Evolutionary conservation across 257 asterid genomes (phyloP), one percentile per base, ranked within the genome.

Genomic region (Scutellaria galericulata): DNA sequence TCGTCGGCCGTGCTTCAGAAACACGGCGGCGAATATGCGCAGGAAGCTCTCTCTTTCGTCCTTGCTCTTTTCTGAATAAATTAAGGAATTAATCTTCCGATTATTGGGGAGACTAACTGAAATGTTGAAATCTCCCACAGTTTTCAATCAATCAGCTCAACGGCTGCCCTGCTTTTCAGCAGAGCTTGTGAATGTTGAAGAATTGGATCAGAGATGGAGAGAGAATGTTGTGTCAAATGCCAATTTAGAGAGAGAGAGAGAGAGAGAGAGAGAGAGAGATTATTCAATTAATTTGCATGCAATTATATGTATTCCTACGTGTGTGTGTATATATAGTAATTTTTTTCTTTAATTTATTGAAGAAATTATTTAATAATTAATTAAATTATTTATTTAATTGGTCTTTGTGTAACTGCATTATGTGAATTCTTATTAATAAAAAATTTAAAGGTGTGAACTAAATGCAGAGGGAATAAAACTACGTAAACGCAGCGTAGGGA

Each of bases 131-230:
- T 40, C 41, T 51, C 42, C 18, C 18, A n/a, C 18, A 18, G 13
- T 10, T 64, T 48, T 14, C 62, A 45, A 68, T n/a, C 22, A 42
- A 52, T 5, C 12, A 27, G 15, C 45, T 73, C 58, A 22, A 67
- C 51, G 86, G 83, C 59, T 72, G 20, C 62, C 78, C 82, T 69
- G 39, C 3, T 48, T 40, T 83, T 80, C 66, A 74, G 81, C 59
- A 74, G 22, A 7, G 59, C 67, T 45, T 64, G 35, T 10, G 1
- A 50, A 57, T 63, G 35, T 63, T 18, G 39, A 48, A 52, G 27
- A n/a, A 18, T 31, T 44, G 51, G 48, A 37, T 6, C 24, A 42
- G 51, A 7, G 65, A 24, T 40, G 15, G 77, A 52, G 53, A 72
- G 63, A 61, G 58, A 71, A 59, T 45, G 61, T 8, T 48, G 39